Conservation (phyloP, 2,329 filamentous ascomycete species). For the Hymenoscyphus fraxineus region DNA sequence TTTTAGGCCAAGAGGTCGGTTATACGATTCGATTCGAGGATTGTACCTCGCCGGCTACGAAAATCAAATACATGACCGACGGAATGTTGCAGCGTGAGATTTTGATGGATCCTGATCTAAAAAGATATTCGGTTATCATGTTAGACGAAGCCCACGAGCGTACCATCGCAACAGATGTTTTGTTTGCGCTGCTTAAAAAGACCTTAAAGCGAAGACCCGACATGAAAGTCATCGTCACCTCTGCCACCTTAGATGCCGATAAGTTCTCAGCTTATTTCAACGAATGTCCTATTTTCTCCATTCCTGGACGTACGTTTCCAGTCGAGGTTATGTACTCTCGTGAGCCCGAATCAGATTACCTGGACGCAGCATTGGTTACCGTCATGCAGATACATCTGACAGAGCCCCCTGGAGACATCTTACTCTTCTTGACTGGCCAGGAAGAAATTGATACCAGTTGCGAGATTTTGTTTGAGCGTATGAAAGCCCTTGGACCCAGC, state of each 20-base stretch:
- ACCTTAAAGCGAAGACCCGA: constrained; percentile 81
- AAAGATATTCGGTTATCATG: constrained; percentile 93
- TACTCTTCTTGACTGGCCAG: constrained; percentile 95
- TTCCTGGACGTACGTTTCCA: constrained; percentile 90
- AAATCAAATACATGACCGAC: constrained; percentile 99
- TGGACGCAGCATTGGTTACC: constrained; percentile 89
- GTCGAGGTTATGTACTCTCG: constrained; percentile 94
- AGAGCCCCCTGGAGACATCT: constrained; percentile 86
- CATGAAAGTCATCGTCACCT: constrained; percentile 93
- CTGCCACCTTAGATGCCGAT: constrained; percentile 91
- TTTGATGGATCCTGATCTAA: constrained; percentile 83
- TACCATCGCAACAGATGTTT: constrained; percentile 90
- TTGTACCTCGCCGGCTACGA: constrained; percentile 79
- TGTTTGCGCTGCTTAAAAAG: constrained; percentile 93
- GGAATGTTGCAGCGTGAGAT: constrained; percentile 97
- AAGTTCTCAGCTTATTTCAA: constrained; percentile 98
- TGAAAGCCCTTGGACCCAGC: constrained; percentile 88
- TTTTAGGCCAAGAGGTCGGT: constrained; percentile 86
- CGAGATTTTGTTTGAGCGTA: constrained; percentile 88
- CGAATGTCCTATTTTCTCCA: constrained; percentile 92
- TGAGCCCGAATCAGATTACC: constrained; percentile 92
- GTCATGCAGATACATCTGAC: constrained; percentile 98
- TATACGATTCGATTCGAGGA: constrained; percentile 99
- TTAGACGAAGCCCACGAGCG: constrained; percentile 97
- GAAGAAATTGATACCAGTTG: constrained; percentile 96